Evolutionary conservation across 2,329 filamentous ascomycete genomes (phyloP), one percentile per base, ranked within the genome.

Genomic region (Sclerotinia sclerotiorum): DNA sequence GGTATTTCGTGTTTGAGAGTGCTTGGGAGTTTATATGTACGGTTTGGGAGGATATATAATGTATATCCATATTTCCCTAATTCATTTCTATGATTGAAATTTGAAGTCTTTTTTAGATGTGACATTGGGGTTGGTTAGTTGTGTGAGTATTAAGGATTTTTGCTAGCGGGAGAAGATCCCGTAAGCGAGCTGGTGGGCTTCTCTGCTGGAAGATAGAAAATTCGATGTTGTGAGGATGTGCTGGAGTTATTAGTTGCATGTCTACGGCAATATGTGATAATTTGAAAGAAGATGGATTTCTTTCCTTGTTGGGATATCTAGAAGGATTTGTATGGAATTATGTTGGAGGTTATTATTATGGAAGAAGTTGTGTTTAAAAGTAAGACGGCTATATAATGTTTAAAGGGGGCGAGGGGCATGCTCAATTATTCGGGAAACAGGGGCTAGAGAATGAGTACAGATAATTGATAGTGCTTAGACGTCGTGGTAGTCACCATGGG

Each of bases 21-120:
- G n/a, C n/a, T 55, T 55, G 8, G 21, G n/a, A 27, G 6, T 6
- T 6, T 35, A 35, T 35, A 35, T 35, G 32, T 35, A 35, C 32
- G 7, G 32, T 35, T 35, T 35, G 32, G 29, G 29, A 32, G 17
- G 19, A 51, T 32, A 15, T n/a, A 13, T n/a, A 5, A 42, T n/a
- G n/a, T n/a, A n/a, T n/a, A n/a, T n/a, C n/a, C 55, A 46, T 51
- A 32, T 61, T 61, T 19, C 55, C 65, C 24, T 52, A n/a, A n/a
- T 67, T 48, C 1, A 61, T 44, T 19, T 21, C 64, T 11, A 42
- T 39, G 39, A 65, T 32, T 5, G 27, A 65, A 19, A 3, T 5
- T 32, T 32, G 5, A 32, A 32, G 42, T 46, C 27, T 35, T 39
- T 39, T 13, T 46, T 27, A 3, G 27, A 65, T 19, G 21, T 17